These are phyloP conservation scores for Rhynchospora breviuscula DNA, from an alignment of 176 grass and related monocot species.

Conservation along the genomic window DNA sequence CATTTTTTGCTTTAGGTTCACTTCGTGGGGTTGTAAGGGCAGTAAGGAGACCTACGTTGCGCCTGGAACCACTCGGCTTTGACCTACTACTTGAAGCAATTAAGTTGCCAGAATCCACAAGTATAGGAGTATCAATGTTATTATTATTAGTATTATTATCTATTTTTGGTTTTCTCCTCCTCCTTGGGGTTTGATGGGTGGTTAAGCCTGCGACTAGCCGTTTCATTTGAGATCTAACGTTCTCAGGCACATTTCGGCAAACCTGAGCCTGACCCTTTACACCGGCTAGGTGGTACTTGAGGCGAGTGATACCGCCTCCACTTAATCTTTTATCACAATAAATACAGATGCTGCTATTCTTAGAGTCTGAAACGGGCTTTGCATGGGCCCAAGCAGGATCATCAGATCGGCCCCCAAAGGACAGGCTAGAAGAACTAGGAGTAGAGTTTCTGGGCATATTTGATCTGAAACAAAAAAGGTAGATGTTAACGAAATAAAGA, in stretches of 20 bases:
- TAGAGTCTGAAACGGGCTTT: not conserved
- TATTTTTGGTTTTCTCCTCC: conserved; percentile 8
- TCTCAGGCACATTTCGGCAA: conserved; percentile 12
- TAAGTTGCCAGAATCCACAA: not conserved
- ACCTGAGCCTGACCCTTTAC: conserved; percentile 15
- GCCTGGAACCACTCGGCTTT: not conserved
- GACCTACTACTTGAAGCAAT: not conserved
- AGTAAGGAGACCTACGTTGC: not conserved
- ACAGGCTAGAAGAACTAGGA: conserved; percentile 12
- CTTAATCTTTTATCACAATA: conserved; percentile 17
- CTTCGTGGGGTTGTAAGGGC: not conserved
- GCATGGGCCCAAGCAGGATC: conserved; percentile 9
- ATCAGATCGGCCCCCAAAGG: not conserved
- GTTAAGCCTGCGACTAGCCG: not conserved
- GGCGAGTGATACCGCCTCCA: conserved; percentile 12
- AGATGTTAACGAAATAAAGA: not conserved
- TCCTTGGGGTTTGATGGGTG: conserved; percentile 18
- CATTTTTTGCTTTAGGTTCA: not conserved
- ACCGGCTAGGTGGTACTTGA: conserved; percentile 12
- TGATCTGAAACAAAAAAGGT: not conserved
- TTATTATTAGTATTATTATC: not conserved
- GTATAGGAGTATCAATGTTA: conserved; percentile 6
- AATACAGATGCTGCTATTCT: conserved; percentile 16
- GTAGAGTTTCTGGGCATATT: conserved; percentile 13
- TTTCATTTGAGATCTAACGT: conserved; percentile 17